Evolutionary conservation across 164 flowering plant species (phyloP), one percentile per base, ranked within the genome.

Genomic region (Berberis thunbergii): DNA sequence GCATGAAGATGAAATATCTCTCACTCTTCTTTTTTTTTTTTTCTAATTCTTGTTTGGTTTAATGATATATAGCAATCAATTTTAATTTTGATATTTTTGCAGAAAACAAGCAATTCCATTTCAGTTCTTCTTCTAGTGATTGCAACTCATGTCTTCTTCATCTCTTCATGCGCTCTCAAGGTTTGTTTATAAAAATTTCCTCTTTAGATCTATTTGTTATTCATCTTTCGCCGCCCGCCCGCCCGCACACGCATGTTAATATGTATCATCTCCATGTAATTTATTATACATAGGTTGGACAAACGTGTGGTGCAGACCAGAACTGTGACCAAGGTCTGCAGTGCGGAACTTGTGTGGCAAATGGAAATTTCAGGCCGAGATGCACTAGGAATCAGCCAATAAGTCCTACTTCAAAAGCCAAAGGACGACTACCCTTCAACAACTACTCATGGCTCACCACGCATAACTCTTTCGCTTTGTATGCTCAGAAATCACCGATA

Each of bases 361-460:
- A 84, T 54, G 86, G 86, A 9, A 83, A 82, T 46, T 45, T 76
- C 39, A 80, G 83, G n/a, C 85, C 87, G 0, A 78, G 88, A 49
- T 93, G 98, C 71, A 85, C 94, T 63, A 78, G 96, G 42, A 67
- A 77, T 43, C 81, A 76, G 55, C 90, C 98, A 11, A 2, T 75
- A 6, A 75, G 52, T 66, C 91, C 98, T 10, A 57, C 69, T 53
- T 71, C 92, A 6, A 74, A 84, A 87, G 98, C 86, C 26, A 12
- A 2, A 40, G n/a, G 7, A 11, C 1, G 81, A 41, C 70, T 94
- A 66, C 94, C 99, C 2, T 94, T 83, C 62, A 86, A 91, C 66
- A 70, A 76, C 42, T 94, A 94, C 68, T 76, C 96, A 39, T 94
- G 97, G 97, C 68, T 91, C 26, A 91, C 99, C 12, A 89, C 99